phyloP scores from a whole-genome alignment of 768 basidiomycete species.

The Pleurotus platypus region DNA sequence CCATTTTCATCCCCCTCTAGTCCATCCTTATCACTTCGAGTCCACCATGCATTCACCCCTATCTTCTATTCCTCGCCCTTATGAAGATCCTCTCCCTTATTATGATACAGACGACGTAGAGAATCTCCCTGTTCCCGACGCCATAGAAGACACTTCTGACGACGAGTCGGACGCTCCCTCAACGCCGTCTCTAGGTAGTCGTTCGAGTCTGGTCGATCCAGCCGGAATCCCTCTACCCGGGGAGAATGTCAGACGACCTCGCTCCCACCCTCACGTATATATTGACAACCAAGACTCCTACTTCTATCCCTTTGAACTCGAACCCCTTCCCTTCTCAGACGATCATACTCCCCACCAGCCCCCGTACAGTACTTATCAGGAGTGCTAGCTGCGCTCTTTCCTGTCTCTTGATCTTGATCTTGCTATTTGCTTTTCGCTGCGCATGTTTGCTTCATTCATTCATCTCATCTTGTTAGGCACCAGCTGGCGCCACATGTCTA shows the following conservation, averaged over 20 bases:
- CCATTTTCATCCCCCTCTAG: slow-evolving; percentile 53
- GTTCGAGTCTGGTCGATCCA: slow-evolving; percentile 45
- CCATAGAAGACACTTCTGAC: slow-evolving; percentile 82
- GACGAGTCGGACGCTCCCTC: slow-evolving; percentile 75
- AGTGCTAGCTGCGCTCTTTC: slow-evolving; percentile 50
- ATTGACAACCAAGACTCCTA: slow-evolving; percentile 57
- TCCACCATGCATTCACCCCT: slow-evolving; percentile 39
- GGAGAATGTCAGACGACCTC: slow-evolving; percentile 46
- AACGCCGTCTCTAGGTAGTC: slow-evolving; percentile 62
- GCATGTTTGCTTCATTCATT: slow-evolving; percentile 17
- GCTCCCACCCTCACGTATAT: slow-evolving; percentile 57
- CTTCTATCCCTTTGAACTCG: slow-evolving; percentile 64
- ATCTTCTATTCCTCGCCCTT: slow-evolving; percentile 39
- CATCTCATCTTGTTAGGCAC: slow-evolving; percentile 3
- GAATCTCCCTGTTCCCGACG: slow-evolving; percentile 70
- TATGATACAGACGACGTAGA: slow-evolving; percentile 61
- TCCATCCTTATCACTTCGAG: slow-evolving; percentile 47
- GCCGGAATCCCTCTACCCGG: slow-evolving; percentile 46
- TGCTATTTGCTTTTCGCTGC: slow-evolving; percentile 19
- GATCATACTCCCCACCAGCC: slow-evolving; percentile 40
- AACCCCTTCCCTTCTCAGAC: slow-evolving; percentile 67
- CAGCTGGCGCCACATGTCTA: background rate
- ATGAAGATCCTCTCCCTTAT: slow-evolving; percentile 62
- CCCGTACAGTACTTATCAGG: slow-evolving; percentile 52
- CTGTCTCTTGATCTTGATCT: slow-evolving; percentile 20